phyloP scores from a whole-genome alignment of 2,329 filamentous ascomycete species.

The Pseudocercospora pini-densiflorae region DNA sequence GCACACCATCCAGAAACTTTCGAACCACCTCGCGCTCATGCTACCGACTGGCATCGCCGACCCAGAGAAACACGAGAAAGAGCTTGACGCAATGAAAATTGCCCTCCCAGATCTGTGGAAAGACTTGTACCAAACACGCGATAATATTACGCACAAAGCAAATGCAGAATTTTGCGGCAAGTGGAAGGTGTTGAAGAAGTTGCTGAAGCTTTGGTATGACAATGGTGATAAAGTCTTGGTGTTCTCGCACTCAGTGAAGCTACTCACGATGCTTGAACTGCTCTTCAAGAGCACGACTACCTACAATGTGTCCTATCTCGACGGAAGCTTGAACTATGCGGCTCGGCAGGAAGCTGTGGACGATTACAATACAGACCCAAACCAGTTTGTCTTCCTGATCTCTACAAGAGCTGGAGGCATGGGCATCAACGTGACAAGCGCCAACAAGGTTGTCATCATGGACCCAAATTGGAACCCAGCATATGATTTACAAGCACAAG shows the following conservation, averaged over 20 bases:
- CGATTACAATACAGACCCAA: constrained; percentile 86
- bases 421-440: constrained; percentile 93
- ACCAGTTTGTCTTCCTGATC: constrained; percentile 93
- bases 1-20: constrained; percentile 79
- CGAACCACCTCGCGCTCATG: constrained; percentile 89
- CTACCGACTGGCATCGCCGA: constrained; percentile 70
- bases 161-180: constrained; percentile 95
- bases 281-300: constrained; percentile 81
- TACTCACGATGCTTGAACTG: constrained; percentile 81
- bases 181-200: constrained; percentile 87
- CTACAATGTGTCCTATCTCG: constrained; percentile 90
- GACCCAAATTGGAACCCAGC: constrained; percentile 98
- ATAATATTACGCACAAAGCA: constrained; percentile 78
- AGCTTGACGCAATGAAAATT: constrained; percentile 72
- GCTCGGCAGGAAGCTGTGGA: constrained; percentile 81
- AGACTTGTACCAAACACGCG: constrained; percentile 72
- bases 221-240: constrained; percentile 94
- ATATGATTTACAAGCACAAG: constrained; percentile 93
- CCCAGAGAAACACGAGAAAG: constrained; percentile 75
- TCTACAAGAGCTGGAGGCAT: constrained; percentile 92
- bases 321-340: constrained; percentile 81
- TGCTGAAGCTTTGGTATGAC: constrained; percentile 86
- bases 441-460: constrained; percentile 96
- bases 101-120: constrained; percentile 78
- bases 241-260: constrained; percentile 87